Percentiles rank a stretch among this genome's conserved stretches.
phyloP scores from a whole-genome alignment of 495 filamentous ascomycete genomes.

The Aspergillus affinis region DNA sequence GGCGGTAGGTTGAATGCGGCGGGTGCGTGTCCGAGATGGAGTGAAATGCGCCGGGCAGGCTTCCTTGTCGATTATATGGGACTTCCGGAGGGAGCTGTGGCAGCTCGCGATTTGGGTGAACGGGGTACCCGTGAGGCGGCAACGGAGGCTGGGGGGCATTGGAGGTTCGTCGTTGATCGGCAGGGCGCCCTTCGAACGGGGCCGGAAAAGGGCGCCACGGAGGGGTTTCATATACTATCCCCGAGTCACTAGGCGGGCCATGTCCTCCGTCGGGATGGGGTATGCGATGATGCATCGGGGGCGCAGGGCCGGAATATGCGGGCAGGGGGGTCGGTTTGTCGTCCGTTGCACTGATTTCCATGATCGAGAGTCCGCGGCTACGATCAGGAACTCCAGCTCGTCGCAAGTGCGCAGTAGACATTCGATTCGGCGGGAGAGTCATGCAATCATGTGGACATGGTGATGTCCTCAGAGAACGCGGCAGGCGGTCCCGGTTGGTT shows the following conservation, averaged over 20 bases:
- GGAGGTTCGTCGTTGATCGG: slow-evolving; percentile 36
- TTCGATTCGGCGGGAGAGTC: slow-evolving; percentile 18
- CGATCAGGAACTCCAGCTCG: slow-evolving; percentile 14
- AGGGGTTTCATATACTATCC: slow-evolving; percentile 30
- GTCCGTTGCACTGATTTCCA: slow-evolving; percentile 24
- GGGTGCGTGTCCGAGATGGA: slow-evolving; percentile 27
- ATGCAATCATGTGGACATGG: slow-evolving; percentile 28
- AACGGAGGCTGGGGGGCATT: slow-evolving; percentile 30
- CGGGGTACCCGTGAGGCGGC: slow-evolving; percentile 32
- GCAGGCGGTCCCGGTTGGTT: too few relatives aligned
- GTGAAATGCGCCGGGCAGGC: slow-evolving; percentile 33
- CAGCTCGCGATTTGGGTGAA: slow-evolving; percentile 38
- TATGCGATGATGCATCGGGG: slow-evolving; percentile 34
- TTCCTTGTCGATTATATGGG: slow-evolving; percentile 37
- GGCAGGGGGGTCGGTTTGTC: slow-evolving; percentile 20
- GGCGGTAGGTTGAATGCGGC: slow-evolving; percentile 29
- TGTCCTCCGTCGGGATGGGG: slow-evolving; percentile 33
- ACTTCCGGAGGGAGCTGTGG: slow-evolving; percentile 41
- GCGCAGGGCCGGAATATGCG: slow-evolving; percentile 19
- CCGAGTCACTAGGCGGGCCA: slow-evolving; percentile 27
- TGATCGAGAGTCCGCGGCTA: slow-evolving; percentile 17
- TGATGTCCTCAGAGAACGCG: slow-evolving; percentile 1
- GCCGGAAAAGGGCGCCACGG: slow-evolving; percentile 38
- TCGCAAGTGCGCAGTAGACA: slow-evolving; percentile 19
- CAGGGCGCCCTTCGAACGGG: slow-evolving; percentile 30